Evolutionary conservation across 2,329 filamentous ascomycete genomes (phyloP), one percentile per base, ranked within the genome.

Genomic region (Aspergillus jensenii): DNA sequence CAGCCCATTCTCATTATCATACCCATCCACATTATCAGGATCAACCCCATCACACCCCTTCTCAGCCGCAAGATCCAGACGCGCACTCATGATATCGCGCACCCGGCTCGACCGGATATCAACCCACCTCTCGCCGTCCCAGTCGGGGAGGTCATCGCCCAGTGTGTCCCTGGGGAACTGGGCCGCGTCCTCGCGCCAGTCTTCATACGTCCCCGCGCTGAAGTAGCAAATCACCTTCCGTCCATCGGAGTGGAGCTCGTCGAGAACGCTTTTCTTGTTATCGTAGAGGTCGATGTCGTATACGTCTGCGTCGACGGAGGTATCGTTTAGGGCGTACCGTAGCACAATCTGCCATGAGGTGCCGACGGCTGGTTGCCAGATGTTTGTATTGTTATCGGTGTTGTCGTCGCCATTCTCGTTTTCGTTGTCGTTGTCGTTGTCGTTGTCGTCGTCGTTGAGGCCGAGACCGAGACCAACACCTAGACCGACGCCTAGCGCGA

Each of bases 161-260:
- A 86, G 69, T 62, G 90, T 88, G 0, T 73, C 69, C 1, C 76
- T 61, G 7, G 75, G 67, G 67, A 90, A 90, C 5, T 82, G 65
- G 31, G 67, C 68, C 17, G 80, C 78, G 68, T 91, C 89, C 1
- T 79, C 73, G 3, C 88, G 81, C 76, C 81, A 84, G 52, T 84
- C 69, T 72, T 91, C 89, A 65, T 82, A 90, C 7, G 84, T 87
- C 1, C 89, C 89, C 0, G 87, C 87, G 52, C 85, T 88, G 76
- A 91, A 91, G 74, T 91, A 91, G 77, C 89, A 91, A 58, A 91
- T 87, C 54, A 90, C 83, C 60, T 83, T 85, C 67, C 83, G 83
- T 8, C 81, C 82, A 27, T 78, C 66, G 3, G 64, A 62, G 43
- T 86, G 81, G 14, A 87, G 74, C 5, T 71, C 68, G 3, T 71